These are phyloP conservation scores for Prosopis cineraria DNA, from an alignment of 306 rosid genomes.

Conservation along the genomic window DNA sequence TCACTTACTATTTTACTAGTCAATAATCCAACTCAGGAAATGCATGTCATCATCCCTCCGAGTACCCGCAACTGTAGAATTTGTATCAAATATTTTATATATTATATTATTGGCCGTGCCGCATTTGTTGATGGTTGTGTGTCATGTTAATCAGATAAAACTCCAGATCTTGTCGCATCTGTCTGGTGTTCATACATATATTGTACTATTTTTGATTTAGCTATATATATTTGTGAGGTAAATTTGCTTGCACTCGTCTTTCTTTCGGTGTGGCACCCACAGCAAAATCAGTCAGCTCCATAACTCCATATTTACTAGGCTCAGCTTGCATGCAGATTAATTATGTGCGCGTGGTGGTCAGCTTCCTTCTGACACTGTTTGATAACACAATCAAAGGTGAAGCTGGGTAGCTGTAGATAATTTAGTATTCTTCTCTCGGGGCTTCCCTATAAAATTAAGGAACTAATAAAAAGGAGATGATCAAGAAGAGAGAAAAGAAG, in stretches of 20 bases:
- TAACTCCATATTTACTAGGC: slow-evolving; percentile 12
- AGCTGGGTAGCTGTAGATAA: slow-evolving; percentile 13
- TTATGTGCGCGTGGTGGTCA: background rate
- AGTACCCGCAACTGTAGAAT: no score
- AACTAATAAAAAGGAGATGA: background rate
- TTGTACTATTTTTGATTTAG: no score
- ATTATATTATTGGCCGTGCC: no score
- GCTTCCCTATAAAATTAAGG: background rate
- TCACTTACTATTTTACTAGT: background rate
- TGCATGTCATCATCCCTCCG: no score
- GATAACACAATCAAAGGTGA: slow-evolving; percentile 2
- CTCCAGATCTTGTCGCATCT: no score
- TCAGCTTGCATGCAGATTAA: slow-evolving; percentile 20
- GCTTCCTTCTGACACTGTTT: slow-evolving; percentile 19
- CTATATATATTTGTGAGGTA: no score
- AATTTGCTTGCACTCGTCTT: background rate
- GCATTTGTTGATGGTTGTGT: no score
- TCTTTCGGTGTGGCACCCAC: background rate
- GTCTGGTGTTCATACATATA: no score
- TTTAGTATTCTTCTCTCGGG: background rate
- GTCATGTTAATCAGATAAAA: no score
- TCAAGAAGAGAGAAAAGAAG: slow-evolving; percentile 11
- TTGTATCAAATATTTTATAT: no score
- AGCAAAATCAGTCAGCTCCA: background rate
- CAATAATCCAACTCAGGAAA: no score